Percentiles rank a stretch among this genome's conserved stretches.
phyloP scores from a whole-genome alignment of 2,329 filamentous ascomycete genomes.

The Trichoderma afroharzianum region DNA sequence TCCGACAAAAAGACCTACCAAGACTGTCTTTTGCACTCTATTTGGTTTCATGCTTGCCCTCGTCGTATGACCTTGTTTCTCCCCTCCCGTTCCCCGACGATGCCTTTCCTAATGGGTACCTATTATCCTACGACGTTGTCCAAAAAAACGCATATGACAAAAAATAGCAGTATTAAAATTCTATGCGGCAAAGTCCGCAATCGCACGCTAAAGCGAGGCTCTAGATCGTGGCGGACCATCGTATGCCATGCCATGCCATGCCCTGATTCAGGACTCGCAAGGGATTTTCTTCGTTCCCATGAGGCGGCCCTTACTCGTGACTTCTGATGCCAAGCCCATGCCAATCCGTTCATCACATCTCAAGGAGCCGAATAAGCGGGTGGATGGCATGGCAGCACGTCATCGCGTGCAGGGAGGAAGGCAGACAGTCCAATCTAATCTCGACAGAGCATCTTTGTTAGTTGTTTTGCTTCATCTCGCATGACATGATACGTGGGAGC shows the following conservation, averaged over 20 bases:
- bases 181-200: not conserved
- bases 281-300: not conserved
- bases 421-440: not conserved
- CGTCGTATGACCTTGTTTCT: not conserved
- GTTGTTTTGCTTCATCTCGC: conserved; percentile 16
- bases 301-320: not conserved
- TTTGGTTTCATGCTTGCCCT: not conserved
- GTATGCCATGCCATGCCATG: not conserved
- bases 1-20: not conserved
- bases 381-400: conserved; percentile 4
- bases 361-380: conserved; percentile 7
- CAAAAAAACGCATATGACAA: not conserved
- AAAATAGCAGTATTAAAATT: not conserved
- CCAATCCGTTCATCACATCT: conserved; percentile 3
- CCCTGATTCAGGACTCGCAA: not conserved
- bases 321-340: not conserved
- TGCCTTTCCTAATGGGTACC: not conserved
- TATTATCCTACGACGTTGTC: not conserved
- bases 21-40: not conserved
- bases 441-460: not conserved
- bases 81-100: not conserved
- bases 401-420: not conserved
- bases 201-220: not conserved
- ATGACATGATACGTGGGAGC: conserved; percentile 15
- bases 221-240: not conserved